Percentiles rank a stretch among this genome's conserved stretches.
These are phyloP conservation scores for Quercus ilex DNA, from an alignment of 306 rosid species.

Conservation along the genomic window DNA sequence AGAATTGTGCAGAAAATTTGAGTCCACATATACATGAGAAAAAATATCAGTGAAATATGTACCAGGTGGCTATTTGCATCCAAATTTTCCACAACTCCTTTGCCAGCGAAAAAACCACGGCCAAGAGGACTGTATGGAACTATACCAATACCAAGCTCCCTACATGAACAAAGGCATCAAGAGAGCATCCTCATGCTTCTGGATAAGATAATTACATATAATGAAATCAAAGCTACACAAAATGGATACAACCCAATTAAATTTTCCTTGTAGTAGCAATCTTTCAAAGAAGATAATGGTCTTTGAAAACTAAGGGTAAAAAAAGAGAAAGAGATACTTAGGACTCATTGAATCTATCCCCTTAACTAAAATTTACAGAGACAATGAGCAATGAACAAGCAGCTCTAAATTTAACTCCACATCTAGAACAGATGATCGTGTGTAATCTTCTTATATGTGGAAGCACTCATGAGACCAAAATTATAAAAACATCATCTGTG, in stretches of 20 bases:
- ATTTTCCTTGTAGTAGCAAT: not conserved
- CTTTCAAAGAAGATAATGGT: not conserved
- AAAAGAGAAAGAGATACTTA: too few relatives aligned
- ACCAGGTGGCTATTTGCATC: constrained; percentile 44
- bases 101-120: constrained; percentile 78
- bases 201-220: not conserved
- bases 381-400: not conserved
- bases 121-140: constrained; percentile 88
- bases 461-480: too few relatives aligned
- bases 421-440: not conserved
- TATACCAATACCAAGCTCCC: constrained; percentile 82
- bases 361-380: too few relatives aligned
- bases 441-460: too few relatives aligned
- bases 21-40: not conserved
- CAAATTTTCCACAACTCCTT: constrained; percentile 49
- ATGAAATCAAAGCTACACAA: not conserved
- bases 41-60: not conserved
- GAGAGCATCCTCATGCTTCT: not conserved
- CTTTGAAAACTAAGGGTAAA: not conserved
- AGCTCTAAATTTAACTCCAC: not conserved
- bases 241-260: not conserved
- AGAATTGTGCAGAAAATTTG: not conserved
- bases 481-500: not conserved
- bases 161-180: constrained; percentile 16
- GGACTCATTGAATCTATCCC: too few relatives aligned